Evolutionary conservation across 306 rosid genomes (phyloP).

Genomic region (Vigna angularis): DNA sequence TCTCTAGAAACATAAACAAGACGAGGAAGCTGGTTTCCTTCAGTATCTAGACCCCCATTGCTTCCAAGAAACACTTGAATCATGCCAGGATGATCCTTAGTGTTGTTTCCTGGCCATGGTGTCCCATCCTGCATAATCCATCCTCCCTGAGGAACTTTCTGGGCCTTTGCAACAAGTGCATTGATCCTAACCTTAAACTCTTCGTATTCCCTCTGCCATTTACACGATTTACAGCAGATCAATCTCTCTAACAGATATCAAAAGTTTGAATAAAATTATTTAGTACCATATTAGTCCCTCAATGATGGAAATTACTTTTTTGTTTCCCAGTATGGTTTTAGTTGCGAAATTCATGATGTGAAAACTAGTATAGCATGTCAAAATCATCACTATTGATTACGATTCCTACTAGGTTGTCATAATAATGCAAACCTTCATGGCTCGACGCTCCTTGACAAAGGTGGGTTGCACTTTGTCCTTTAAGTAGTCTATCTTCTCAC

Average conservation of each 20-base stretch:
- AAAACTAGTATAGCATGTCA: neutral
- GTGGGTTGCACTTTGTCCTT: conserved; percentile 94
- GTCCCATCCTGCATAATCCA: conserved; percentile 99
- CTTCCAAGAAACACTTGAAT: conserved; percentile 91
- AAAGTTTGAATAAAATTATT: conserved; percentile 3
- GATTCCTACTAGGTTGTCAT: neutral
- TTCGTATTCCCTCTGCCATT: conserved; percentile 83
- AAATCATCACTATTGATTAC: neutral
- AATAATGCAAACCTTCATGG: conserved; percentile 75
- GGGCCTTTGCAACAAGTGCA: conserved; percentile 85
- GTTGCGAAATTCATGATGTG: conserved; percentile 6
- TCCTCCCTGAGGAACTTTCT: conserved; percentile 82
- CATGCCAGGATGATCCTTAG: conserved; percentile 94
- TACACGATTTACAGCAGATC: neutral
- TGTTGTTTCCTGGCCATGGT: conserved; percentile 96
- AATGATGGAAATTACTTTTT: neutral
- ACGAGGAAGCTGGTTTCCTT: conserved; percentile 89
- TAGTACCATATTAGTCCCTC: neutral
- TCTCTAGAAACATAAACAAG: conserved; percentile 90
- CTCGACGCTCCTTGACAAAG: conserved; percentile 86
- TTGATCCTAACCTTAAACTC: conserved; percentile 88
- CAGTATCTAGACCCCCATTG: conserved; percentile 83
- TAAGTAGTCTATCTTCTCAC: conserved; percentile 83
- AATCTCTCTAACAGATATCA: conserved; percentile 1
- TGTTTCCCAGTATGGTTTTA: neutral